Evolutionary conservation across 2,329 filamentous ascomycete genomes (phyloP).

Genomic region (Pseudogymnoascus sp.): DNA sequence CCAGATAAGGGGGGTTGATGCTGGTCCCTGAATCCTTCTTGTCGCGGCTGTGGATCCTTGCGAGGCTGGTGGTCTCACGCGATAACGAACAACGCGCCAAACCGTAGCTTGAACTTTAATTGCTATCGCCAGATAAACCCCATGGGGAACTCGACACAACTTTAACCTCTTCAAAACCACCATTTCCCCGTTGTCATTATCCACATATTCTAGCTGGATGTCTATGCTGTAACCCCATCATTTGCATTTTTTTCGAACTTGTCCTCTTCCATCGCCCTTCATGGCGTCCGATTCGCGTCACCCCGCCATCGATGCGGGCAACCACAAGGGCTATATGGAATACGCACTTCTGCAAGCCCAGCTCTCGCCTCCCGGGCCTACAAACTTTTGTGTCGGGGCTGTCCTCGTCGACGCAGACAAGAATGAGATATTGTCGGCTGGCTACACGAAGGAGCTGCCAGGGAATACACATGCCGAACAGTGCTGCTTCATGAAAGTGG

Average conservation of each 20-base stretch:
- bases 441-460: slow-evolving; percentile 81
- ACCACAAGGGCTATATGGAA: slow-evolving; percentile 47
- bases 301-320: slow-evolving; percentile 16
- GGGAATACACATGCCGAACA: slow-evolving; percentile 98
- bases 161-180: neutral
- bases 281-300: slow-evolving; percentile 17
- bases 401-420: slow-evolving; percentile 57
- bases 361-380: slow-evolving; percentile 74
- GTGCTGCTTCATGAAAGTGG: slow-evolving; percentile 74
- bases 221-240: neutral
- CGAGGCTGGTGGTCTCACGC: neutral
- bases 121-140: neutral
- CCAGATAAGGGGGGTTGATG: neutral
- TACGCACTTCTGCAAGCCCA: slow-evolving; percentile 68
- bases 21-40: neutral
- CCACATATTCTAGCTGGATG: neutral
- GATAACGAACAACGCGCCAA: neutral
- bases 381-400: slow-evolving; percentile 93
- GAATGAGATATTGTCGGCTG: slow-evolving; percentile 61
- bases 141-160: neutral
- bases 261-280: neutral
- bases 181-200: neutral
- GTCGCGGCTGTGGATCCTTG: neutral
- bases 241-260: neutral
- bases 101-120: neutral